Evolutionary conservation across 2,329 filamentous ascomycete genomes (phyloP).

Genomic region (Diaporthe aspalathi): DNA sequence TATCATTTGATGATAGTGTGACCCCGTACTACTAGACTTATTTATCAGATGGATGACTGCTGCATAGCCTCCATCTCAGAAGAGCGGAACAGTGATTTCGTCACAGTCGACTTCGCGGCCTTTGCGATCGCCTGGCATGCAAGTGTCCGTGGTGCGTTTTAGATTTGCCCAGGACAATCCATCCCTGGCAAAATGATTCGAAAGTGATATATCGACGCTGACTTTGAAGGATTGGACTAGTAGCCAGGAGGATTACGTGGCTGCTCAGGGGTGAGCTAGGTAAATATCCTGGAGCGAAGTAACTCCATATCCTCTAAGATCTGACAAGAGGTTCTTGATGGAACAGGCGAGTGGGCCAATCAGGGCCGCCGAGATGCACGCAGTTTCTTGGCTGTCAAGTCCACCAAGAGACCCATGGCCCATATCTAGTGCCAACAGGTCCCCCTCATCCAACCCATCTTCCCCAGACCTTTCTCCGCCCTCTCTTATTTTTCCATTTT

Average conservation of each 20-base stretch:
- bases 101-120: no score
- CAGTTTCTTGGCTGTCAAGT: neutral
- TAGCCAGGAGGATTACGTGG: neutral
- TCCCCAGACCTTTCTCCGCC: neutral
- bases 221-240: neutral
- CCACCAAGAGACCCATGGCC: neutral
- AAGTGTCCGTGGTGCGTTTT: no score
- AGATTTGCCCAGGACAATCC: no score
- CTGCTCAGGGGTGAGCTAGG: no score
- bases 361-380: neutral
- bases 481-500: no score
- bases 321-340: neutral
- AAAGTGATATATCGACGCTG: neutral
- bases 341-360: neutral
- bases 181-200: no score
- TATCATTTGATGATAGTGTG: no score
- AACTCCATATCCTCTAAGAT: neutral
- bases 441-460: neutral
- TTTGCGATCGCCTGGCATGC: no score
- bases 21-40: no score
- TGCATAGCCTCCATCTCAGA: no score
- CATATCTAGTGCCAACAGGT: neutral
- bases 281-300: neutral
- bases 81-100: no score
- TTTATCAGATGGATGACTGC: no score